These are phyloP conservation scores for Tremella mesenterica DNA, from an alignment of 768 basidiomycete genomes.

Conservation along the genomic window DNA sequence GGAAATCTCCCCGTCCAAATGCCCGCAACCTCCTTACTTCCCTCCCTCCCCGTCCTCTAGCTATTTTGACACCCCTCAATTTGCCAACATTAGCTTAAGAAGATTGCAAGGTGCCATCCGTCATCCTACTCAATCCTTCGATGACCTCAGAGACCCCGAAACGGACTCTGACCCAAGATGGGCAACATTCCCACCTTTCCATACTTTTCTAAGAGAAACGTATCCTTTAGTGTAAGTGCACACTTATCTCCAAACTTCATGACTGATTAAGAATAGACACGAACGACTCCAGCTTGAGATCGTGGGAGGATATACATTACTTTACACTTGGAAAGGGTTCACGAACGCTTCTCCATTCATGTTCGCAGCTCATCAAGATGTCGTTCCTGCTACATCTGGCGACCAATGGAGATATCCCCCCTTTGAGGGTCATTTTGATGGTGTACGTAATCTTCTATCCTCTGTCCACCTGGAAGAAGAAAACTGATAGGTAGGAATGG, in stretches of 20 bases:
- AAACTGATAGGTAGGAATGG: neutral
- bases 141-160: neutral
- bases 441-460: too few relatives aligned
- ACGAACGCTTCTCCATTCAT: neutral
- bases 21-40: neutral
- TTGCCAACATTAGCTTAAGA: neutral
- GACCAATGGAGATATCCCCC: neutral
- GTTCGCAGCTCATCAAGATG: conserved; percentile 29
- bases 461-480: neutral
- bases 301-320: neutral
- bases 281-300: neutral
- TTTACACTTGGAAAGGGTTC: neutral
- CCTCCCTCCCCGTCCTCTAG: neutral
- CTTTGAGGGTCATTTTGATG: neutral
- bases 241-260: neutral
- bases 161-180: conserved; percentile 30
- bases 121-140: neutral
- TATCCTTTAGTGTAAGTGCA: neutral
- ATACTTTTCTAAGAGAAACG: conserved; percentile 46
- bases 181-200: conserved; percentile 31
- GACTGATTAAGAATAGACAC: neutral
- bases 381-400: conserved; percentile 8
- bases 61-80: neutral
- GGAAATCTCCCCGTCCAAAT: too few relatives aligned
- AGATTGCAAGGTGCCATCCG: neutral